Evolutionary conservation across 2,329 filamentous ascomycete genomes (phyloP), one percentile per base, ranked within the genome.

Genomic region (Fusarium protoensiforme): DNA sequence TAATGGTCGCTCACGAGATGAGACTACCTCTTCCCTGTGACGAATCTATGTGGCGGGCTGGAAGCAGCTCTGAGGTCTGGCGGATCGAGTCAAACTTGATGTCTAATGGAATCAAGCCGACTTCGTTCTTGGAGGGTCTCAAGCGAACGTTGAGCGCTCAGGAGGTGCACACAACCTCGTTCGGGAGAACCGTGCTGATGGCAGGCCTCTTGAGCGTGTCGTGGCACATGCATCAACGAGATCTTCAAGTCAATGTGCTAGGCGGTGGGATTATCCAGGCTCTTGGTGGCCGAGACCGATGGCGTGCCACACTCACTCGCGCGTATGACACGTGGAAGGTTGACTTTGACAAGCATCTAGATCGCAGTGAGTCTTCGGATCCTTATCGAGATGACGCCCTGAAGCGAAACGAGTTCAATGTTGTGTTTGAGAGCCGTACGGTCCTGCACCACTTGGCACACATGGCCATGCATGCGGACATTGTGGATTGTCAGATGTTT

Each of bases 1-100:
- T 97, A 48, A 98, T 98, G 96, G 95, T 97, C 9, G 95, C 95
- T 3, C 95, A 98, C 78, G 96, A 98, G 82, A 94, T 99, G 90
- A 91, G 94, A 58, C 87, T 98, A 10, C 94, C 95, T 1, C 84
- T 99, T 48, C 96, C 96, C 1, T 98, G 96, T 79, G 95, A 98
- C 75, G 96, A 98, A 80, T 91, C 92, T 5, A 85, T 98, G 13
- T 99, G 96, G 96, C 93, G 93, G 64, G 96, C 96, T 6, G 94
- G 92, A 5, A 98, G 92, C 80, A 94, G 94, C 61, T 90, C 92
- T 1, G 96, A 98, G 81, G 95, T 98, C 18, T 92, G 92, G 35
- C 89, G 94, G 61, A 92, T 96, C 29, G 95, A 98, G 79, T 90
- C 93, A 2, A 94, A 92, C 73, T 86, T 98, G 5, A 88, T 92